Evolutionary conservation across 345 rosid genomes (phyloP).

Genomic region (Cardiospermum halicacabum): DNA sequence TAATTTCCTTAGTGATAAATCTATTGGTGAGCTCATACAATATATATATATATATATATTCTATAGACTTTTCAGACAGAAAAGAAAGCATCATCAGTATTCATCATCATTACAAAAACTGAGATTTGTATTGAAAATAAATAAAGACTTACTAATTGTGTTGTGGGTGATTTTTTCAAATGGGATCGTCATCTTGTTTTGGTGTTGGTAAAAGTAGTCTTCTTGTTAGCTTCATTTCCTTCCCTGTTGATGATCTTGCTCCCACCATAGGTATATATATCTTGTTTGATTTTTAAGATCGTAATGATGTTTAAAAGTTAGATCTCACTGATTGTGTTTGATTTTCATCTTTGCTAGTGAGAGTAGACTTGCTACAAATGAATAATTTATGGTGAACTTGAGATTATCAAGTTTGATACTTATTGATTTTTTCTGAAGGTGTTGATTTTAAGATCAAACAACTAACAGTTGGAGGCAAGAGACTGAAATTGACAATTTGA

Average conservation of each 20-base stretch:
- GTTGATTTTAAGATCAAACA: constrained; percentile 98
- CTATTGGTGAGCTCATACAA: no score
- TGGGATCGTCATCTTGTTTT: constrained; percentile 90
- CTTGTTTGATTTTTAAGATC: no score
- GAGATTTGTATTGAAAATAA: neutral
- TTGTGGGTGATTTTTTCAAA: constrained; percentile 18
- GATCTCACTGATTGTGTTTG: no score
- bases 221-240: constrained; percentile 92
- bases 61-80: constrained; percentile 25
- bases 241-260: constrained; percentile 63
- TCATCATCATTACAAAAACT: constrained; percentile 29
- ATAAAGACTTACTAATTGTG: neutral
- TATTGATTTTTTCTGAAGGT: no score
- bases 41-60: no score
- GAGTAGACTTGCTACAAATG: no score
- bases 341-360: no score
- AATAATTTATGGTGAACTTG: no score
- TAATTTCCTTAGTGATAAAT: no score
- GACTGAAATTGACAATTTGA: constrained; percentile 91
- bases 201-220: constrained; percentile 97
- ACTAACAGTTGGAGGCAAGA: constrained; percentile 71
- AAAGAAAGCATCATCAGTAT: constrained; percentile 1
- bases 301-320: no score
- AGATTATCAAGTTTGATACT: no score
- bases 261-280: constrained; percentile 77